Evolutionary conservation across 805 yeast genomes (phyloP).

Genomic region (Saccharomyces paradoxus): DNA sequence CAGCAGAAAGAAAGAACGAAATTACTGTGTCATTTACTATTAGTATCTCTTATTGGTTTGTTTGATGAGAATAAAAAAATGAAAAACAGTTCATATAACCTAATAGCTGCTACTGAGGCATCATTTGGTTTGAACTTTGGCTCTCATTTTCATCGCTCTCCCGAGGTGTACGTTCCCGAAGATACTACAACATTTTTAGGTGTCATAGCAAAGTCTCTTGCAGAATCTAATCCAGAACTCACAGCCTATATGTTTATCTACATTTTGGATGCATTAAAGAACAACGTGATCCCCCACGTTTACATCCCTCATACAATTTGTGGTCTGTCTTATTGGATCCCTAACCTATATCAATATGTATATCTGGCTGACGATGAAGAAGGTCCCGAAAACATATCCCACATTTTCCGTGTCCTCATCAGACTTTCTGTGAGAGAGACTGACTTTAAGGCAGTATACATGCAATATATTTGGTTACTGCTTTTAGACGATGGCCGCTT

Average conservation of each 20-base stretch:
- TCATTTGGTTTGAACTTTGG: constrained; percentile 57
- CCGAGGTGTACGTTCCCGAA: constrained; percentile 58
- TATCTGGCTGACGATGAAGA: constrained; percentile 44
- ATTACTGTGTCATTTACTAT: constrained; percentile 52
- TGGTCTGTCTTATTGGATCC: constrained; percentile 61
- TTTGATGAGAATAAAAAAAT: constrained; percentile 52
- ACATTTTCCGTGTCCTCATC: constrained; percentile 54
- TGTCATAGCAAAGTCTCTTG: constrained; percentile 47
- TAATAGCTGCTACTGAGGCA: constrained; percentile 54
- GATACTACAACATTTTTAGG: constrained; percentile 56
- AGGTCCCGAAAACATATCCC: constrained; percentile 55
- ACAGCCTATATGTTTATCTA: constrained; percentile 45
- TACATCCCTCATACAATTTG: constrained; percentile 20
- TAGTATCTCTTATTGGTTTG: constrained; percentile 61
- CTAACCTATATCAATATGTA: constrained; percentile 52
- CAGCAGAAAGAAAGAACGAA: constrained; percentile 28
- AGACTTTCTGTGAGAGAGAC: constrained; percentile 45
- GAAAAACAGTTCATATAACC: constrained; percentile 52
- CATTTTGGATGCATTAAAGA: constrained; percentile 20
- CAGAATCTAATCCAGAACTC: constrained; percentile 47
- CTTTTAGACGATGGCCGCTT: constrained; percentile 55
- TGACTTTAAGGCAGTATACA: constrained; percentile 43
- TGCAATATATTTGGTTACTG: constrained; percentile 59
- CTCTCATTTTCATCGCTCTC: constrained; percentile 44
- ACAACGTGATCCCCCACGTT: constrained; percentile 15